These are phyloP conservation scores for Yarrowia sp. DNA, from an alignment of 805 yeast genomes.

Conservation along the genomic window DNA sequence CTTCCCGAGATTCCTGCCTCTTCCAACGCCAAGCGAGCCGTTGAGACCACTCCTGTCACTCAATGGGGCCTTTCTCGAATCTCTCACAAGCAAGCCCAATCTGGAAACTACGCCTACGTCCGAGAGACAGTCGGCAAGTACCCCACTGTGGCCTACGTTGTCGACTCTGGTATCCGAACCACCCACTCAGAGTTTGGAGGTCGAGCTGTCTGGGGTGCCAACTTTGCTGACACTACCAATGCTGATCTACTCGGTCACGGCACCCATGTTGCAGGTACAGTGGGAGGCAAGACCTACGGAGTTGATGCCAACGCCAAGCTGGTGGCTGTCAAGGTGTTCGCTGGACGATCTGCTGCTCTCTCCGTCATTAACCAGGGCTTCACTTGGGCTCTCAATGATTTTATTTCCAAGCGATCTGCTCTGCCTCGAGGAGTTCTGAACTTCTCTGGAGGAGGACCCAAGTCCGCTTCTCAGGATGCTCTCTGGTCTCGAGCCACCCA, in stretches of 20 bases:
- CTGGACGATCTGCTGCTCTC: slow-evolving; percentile 39
- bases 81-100: slow-evolving; percentile 41
- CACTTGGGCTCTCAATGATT: slow-evolving; percentile 17
- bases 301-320: slow-evolving; percentile 56
- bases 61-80: slow-evolving; percentile 95
- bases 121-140: slow-evolving; percentile 28
- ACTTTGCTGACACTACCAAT: slow-evolving; percentile 66
- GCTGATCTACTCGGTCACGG: slow-evolving; percentile 95
- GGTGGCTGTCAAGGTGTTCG: slow-evolving; percentile 58
- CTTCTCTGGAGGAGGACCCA: slow-evolving; percentile 96
- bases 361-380: slow-evolving; percentile 23
- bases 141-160: slow-evolving; percentile 66
- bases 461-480: slow-evolving; percentile 76
- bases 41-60: slow-evolving; percentile 62
- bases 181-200: slow-evolving; percentile 76
- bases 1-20: slow-evolving; percentile 4
- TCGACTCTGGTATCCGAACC: slow-evolving; percentile 84
- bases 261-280: slow-evolving; percentile 94
- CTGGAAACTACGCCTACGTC: background rate
- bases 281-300: slow-evolving; percentile 42
- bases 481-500: slow-evolving; percentile 88
- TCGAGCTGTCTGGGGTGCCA: slow-evolving; percentile 83
- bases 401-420: slow-evolving; percentile 40
- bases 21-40: slow-evolving; percentile 33
- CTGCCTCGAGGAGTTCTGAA: slow-evolving; percentile 46